These are phyloP conservation scores for Chimonanthus praecox DNA, from an alignment of 164 flowering plant species.

Conservation along the genomic window DNA sequence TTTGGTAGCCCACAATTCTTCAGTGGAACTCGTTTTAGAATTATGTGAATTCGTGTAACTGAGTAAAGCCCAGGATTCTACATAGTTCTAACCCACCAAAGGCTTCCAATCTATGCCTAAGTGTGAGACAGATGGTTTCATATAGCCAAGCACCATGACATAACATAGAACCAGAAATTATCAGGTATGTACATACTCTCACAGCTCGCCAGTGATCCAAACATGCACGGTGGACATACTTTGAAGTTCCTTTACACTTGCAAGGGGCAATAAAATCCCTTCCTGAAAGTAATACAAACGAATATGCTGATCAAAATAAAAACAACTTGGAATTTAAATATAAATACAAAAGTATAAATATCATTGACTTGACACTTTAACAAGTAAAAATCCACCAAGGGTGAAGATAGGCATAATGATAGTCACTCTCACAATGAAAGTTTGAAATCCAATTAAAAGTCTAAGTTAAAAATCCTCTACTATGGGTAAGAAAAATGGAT, in stretches of 20 bases:
- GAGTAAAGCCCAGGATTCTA: no score
- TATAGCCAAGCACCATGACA: background rate
- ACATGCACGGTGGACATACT: constrained; percentile 92
- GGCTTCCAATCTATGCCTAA: no score
- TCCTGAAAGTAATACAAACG: constrained; percentile 35
- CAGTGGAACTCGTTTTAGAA: no score
- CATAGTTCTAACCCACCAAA: no score
- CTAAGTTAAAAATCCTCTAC: background rate
- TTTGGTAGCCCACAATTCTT: no score
- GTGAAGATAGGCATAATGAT: background rate
- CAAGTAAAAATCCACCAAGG: no score
- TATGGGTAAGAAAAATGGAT: background rate
- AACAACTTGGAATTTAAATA: background rate
- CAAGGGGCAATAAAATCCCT: constrained; percentile 97
- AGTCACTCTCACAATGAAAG: background rate
- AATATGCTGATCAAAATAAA: constrained; percentile 1
- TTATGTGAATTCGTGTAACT: no score
- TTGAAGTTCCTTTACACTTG: constrained; percentile 93
- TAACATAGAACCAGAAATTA: background rate
- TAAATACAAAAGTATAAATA: no score
- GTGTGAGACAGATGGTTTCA: background rate
- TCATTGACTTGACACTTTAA: no score
- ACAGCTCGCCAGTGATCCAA: constrained; percentile 97
- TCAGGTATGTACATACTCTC: constrained; percentile 37
- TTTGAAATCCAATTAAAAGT: no score